phyloP scores from a whole-genome alignment of 2,329 filamentous ascomycete species.

The Cercospora sp. region DNA sequence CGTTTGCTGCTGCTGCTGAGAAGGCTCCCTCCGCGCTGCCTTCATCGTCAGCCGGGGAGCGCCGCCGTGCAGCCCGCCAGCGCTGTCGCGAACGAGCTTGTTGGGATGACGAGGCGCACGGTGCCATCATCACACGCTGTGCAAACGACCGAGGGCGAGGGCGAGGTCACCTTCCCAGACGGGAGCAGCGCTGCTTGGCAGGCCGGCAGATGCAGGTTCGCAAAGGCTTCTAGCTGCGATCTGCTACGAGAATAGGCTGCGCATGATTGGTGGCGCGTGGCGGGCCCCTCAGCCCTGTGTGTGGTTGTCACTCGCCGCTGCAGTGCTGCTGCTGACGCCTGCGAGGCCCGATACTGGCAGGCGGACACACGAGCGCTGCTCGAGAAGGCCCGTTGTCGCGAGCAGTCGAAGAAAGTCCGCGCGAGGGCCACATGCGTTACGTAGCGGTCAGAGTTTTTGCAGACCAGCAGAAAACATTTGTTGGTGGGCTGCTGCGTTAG shows the following conservation, averaged over 20 bases:
- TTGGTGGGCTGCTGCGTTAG: not conserved
- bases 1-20: not conserved
- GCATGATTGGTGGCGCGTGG: conserved; percentile 5
- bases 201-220: conserved; percentile 1
- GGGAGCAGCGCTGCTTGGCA: conserved; percentile 6
- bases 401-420: too few relatives aligned
- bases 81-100: not conserved
- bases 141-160: conserved; percentile 4
- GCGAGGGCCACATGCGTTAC: not conserved
- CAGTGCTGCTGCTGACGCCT: not conserved
- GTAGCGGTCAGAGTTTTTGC: not conserved
- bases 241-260: conserved; percentile 2
- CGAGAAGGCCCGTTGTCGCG: not conserved
- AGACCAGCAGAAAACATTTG: not conserved
- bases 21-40: not conserved
- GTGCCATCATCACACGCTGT: not conserved
- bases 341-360: not conserved
- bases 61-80: not conserved
- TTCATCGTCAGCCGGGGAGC: not conserved
- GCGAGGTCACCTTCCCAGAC: conserved; percentile 15
- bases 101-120: conserved; percentile 5
- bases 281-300: not conserved
- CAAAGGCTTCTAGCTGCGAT: conserved; percentile 11
- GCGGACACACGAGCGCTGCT: not conserved
- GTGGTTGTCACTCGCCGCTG: not conserved